Evolutionary conservation across 2,329 filamentous ascomycete genomes (phyloP).

Genomic region (Elsinoe perseae): DNA sequence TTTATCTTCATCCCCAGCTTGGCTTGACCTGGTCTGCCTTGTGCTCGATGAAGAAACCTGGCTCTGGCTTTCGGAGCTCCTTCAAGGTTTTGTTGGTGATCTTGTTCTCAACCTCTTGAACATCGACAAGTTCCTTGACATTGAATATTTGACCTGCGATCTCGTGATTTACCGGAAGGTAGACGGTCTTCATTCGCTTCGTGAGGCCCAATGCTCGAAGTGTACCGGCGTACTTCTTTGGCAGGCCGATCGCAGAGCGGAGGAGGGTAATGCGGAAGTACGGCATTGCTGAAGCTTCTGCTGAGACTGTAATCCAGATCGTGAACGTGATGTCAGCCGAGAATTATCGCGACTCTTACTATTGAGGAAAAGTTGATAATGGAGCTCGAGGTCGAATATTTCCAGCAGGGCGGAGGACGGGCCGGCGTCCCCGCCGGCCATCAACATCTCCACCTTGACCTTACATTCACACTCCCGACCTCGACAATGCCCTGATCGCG

Average conservation of each 20-base stretch:
- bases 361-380: not conserved
- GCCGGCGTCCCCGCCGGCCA: not conserved
- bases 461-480: not conserved
- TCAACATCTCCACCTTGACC: slow-evolving; percentile 1
- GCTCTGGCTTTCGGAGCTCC: slow-evolving; percentile 63
- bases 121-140: slow-evolving; percentile 84
- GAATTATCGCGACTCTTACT: not conserved
- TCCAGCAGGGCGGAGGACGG: not conserved
- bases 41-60: slow-evolving; percentile 73
- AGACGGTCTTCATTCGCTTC: slow-evolving; percentile 78
- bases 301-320: no score
- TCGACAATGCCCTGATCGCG: not conserved
- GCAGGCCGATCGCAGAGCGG: slow-evolving; percentile 82
- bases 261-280: slow-evolving; percentile 80
- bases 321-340: no score
- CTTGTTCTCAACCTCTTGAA: slow-evolving; percentile 63
- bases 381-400: not conserved
- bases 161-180: slow-evolving; percentile 73
- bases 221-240: slow-evolving; percentile 65
- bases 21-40: slow-evolving; percentile 21
- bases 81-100: slow-evolving; percentile 62
- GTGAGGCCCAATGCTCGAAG: slow-evolving; percentile 78
- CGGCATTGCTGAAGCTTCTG: not conserved
- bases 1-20: slow-evolving; percentile 3
- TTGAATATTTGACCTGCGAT: slow-evolving; percentile 86